These are phyloP conservation scores for Eucalyptus curtisii DNA, from an alignment of 345 rosid species.

Conservation along the genomic window DNA sequence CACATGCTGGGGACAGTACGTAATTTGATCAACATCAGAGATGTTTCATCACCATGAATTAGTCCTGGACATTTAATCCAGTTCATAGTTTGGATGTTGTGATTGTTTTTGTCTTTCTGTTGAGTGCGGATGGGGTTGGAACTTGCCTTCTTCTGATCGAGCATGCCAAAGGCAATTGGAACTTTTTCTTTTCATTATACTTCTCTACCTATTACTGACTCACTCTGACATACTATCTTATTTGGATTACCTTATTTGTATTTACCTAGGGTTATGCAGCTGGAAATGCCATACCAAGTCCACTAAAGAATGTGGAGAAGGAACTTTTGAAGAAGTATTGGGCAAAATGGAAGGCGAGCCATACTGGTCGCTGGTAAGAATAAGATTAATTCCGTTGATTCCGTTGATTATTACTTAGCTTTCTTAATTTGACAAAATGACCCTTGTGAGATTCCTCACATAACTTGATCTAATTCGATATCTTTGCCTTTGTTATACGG, in stretches of 20 bases:
- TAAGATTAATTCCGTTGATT: not conserved
- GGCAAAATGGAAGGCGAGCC: slow-evolving; percentile 89
- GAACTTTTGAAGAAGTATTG: slow-evolving; percentile 71
- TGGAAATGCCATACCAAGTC: slow-evolving; percentile 86
- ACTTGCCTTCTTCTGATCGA: not conserved
- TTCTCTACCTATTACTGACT: not conserved
- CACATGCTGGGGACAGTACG: not conserved
- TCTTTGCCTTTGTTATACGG: not conserved
- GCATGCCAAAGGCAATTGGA: not conserved
- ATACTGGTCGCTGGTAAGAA: slow-evolving; percentile 67
- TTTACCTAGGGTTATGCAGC: slow-evolving; percentile 79
- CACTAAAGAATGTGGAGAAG: slow-evolving; percentile 81
- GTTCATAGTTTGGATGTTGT: not conserved
- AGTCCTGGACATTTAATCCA: not conserved
- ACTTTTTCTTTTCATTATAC: not conserved
- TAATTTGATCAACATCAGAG: not conserved
- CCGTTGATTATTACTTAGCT: not conserved
- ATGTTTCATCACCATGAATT: not conserved
- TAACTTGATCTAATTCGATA: not conserved
- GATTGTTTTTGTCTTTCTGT: not conserved
- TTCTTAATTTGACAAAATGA: not conserved
- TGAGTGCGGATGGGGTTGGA: not conserved
- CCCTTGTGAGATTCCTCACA: not conserved
- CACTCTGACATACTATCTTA: not conserved
- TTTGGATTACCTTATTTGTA: not conserved